phyloP scores from a whole-genome alignment of 2,329 filamentous ascomycete genomes.

The Colletotrichum filicis region DNA sequence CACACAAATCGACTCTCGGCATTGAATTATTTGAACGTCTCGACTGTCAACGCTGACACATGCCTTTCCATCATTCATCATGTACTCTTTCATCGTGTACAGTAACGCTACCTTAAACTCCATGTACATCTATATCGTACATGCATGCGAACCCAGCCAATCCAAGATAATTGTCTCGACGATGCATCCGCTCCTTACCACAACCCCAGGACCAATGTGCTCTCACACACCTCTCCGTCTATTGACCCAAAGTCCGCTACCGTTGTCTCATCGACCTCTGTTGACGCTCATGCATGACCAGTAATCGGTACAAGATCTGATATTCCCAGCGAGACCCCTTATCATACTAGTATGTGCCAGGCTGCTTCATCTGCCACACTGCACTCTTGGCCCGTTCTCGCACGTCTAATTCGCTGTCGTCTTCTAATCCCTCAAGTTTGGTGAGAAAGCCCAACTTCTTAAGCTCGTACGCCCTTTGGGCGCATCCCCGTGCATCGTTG shows the following conservation, averaged over 20 bases:
- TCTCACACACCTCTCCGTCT: neutral
- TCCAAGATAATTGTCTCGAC: neutral
- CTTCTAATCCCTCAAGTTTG: slow-evolving; percentile 70
- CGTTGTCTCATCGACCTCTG: neutral
- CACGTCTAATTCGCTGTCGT: slow-evolving; percentile 84
- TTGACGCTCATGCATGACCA: neutral
- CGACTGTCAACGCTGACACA: neutral
- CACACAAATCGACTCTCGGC: neutral
- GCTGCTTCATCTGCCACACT: slow-evolving; percentile 74
- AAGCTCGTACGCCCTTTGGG: slow-evolving; percentile 75
- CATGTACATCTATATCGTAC: slow-evolving; percentile 32
- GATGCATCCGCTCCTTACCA: neutral
- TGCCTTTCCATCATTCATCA: slow-evolving; percentile 29
- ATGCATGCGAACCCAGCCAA: neutral
- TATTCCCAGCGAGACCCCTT: neutral
- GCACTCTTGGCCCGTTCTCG: slow-evolving; percentile 86
- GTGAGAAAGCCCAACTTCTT: slow-evolving; percentile 77
- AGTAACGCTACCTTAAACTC: slow-evolving; percentile 3
- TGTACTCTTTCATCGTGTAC: slow-evolving; percentile 26
- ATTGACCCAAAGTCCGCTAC: neutral
- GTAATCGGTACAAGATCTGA: neutral
- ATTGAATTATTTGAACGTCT: neutral
- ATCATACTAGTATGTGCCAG: neutral
- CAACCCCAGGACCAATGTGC: neutral
- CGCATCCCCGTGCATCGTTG: slow-evolving; percentile 72